Evolutionary conservation across 768 basidiomycete genomes (phyloP).

Genomic region (Auriscalpium vulgare): DNA sequence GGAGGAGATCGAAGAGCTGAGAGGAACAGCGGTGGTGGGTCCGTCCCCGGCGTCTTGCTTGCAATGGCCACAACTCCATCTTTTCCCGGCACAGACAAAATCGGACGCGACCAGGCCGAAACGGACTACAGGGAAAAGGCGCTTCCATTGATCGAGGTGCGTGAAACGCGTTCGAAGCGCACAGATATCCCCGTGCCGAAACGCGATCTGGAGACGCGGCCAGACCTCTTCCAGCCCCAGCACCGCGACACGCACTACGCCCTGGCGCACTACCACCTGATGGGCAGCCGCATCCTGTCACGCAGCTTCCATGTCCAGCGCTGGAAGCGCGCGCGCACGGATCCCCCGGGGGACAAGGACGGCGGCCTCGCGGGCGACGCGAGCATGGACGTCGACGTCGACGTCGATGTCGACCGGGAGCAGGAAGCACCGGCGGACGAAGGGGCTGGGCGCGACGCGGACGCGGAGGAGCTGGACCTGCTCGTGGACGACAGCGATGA

Average conservation of each 20-base stretch:
- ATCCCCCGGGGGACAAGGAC: constrained; percentile 28
- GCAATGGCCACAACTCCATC: no score
- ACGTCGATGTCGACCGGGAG: constrained; percentile 25
- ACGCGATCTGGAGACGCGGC: constrained; percentile 41
- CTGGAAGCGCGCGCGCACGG: constrained; percentile 29
- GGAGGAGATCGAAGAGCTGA: constrained; percentile 63
- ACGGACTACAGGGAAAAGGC: constrained; percentile 60
- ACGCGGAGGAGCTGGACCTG: constrained; percentile 30
- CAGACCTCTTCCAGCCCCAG: constrained; percentile 59
- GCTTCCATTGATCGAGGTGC: constrained; percentile 62
- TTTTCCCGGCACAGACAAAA: constrained; percentile 52
- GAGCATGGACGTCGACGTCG: constrained; percentile 31
- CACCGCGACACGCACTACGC: constrained; percentile 43
- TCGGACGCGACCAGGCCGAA: constrained; percentile 81
- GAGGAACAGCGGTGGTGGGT: constrained; percentile 86
- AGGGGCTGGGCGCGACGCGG: constrained; percentile 28
- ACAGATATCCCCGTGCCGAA: no score
- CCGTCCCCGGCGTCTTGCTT: constrained; percentile 21
- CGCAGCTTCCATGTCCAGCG: constrained; percentile 82
- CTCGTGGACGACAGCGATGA: constrained; percentile 19
- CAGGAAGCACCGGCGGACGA: constrained; percentile 3
- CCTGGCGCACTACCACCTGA: constrained; percentile 71
- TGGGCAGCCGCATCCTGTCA: constrained; percentile 88
- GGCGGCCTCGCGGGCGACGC: constrained; percentile 6
- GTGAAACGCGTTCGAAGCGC: constrained; percentile 11